Base-by-base conservation (phyloP, 2,329 filamentous ascomycete genomes). In the Sclerotinia subarctica region DNA sequence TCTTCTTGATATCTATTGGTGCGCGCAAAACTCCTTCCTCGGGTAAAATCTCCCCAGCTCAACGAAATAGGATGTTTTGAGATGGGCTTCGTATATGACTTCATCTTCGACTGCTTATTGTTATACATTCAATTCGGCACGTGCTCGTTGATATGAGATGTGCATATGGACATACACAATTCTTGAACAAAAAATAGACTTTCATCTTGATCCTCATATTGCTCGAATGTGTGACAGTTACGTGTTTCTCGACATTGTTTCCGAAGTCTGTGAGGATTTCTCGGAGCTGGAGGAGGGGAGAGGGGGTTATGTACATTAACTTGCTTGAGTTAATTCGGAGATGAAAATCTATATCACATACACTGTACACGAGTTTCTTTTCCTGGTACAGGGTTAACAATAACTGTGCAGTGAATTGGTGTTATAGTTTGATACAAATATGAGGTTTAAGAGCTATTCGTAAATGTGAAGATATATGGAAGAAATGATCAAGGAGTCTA, bases 301-400 rank as follows among this genome's bases (percentile, higher is more conserved):
- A 15, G 1, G 7, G 32, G 32, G 32, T 32, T 24, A 38, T 38
- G 7, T 42, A 42, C 3, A 42, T 62, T 49, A 62, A 26, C 32
- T 38, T 35, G 32, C 35, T 42, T n/a, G 35, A 21, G 7, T 11
- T 62, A 46, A n/a, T 49, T 13, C n/a, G 10, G 26, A n/a, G 6
- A 32, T 0, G 29, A 8, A 2, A 5, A 60, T 21, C 17, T 2
- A 29, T 32, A 8, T 13, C 35, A 66, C 53, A 29, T 72, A 73
- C 73, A 52, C 72, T 46, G 19, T 72, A 73, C 73, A 52, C 71
- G 68, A 51, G 65, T 56, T 47, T 71, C 72, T 56, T 73, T 73
- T 15, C 73, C 73, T 15, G 58, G 51, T 47, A 71, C 68, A 5
- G 71, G 72, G 21, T 69, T 73, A 17, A 72, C 0, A 38, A 71